These are phyloP conservation scores for Parafenestella ontariensis DNA, from an alignment of 2,329 filamentous ascomycete genomes.

Conservation along the genomic window DNA sequence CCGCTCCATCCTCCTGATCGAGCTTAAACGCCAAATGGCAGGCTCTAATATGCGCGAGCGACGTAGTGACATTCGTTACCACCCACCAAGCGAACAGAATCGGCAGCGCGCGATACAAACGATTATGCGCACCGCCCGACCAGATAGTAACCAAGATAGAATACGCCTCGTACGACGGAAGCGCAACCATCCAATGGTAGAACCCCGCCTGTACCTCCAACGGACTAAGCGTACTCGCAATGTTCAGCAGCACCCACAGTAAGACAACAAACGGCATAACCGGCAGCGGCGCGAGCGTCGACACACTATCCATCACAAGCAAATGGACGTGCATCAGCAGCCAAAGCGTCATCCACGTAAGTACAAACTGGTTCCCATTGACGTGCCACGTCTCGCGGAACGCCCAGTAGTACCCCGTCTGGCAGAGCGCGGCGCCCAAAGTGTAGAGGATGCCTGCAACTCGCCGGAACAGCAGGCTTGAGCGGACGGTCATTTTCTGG, in stretches of 20 bases:
- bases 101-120: slow-evolving; percentile 51
- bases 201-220: slow-evolving; percentile 54
- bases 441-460: slow-evolving; percentile 49
- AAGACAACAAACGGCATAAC: slow-evolving; percentile 56
- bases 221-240: slow-evolving; percentile 53
- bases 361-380: slow-evolving; percentile 49
- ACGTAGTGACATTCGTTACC: slow-evolving; percentile 21
- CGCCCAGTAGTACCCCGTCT: slow-evolving; percentile 54
- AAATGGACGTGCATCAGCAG: slow-evolving; percentile 56
- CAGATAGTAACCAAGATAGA: slow-evolving; percentile 54
- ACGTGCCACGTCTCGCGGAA: slow-evolving; percentile 53
- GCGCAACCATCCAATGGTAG: slow-evolving; percentile 50
- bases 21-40: slow-evolving; percentile 32
- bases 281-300: slow-evolving; percentile 49
- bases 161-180: slow-evolving; percentile 54
- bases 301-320: slow-evolving; percentile 54
- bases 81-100: slow-evolving; percentile 54
- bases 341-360: slow-evolving; percentile 56
- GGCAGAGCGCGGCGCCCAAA: slow-evolving; percentile 51
- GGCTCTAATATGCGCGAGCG: slow-evolving; percentile 27
- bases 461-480: slow-evolving; percentile 39
- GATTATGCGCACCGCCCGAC: slow-evolving; percentile 52
- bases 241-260: slow-evolving; percentile 55
- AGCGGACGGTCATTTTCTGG: slow-evolving; percentile 26
- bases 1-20: not conserved